These are phyloP conservation scores for Passalora sequoiae DNA, from an alignment of 2,329 filamentous ascomycete genomes.

Conservation along the genomic window DNA sequence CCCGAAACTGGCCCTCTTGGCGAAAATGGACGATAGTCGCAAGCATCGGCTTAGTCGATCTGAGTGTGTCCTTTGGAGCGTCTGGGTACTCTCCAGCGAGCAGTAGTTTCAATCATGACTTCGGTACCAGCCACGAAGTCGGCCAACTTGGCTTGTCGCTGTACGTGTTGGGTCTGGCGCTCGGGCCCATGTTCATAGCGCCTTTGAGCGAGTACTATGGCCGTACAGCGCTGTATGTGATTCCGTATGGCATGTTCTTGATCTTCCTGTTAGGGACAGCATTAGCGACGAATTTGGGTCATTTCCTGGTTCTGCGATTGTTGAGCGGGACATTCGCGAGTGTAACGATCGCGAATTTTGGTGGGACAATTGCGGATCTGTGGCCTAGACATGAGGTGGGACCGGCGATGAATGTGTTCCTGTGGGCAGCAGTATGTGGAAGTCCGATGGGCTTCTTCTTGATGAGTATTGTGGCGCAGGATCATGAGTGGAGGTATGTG, in stretches of 20 bases:
- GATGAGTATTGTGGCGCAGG: conserved; percentile 43
- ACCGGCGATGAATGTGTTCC: conserved; percentile 40
- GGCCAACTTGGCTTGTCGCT: conserved; percentile 44
- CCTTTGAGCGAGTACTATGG: conserved; percentile 45
- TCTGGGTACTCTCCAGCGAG: conserved; percentile 45
- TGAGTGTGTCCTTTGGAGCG: conserved; percentile 36
- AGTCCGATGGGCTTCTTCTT: conserved; percentile 45
- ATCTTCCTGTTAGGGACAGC: conserved; percentile 42
- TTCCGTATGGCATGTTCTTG: conserved; percentile 41
- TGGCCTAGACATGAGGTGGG: conserved; percentile 43
- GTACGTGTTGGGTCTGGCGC: conserved; percentile 45
- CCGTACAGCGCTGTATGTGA: conserved; percentile 40
- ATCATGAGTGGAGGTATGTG: conserved; percentile 41
- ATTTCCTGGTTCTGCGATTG: conserved; percentile 42
- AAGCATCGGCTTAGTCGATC: conserved; percentile 35
- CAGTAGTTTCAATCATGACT: conserved; percentile 40
- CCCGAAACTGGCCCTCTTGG: conserved; percentile 42
- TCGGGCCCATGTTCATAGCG: conserved; percentile 44
- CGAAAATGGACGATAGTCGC: conserved; percentile 46
- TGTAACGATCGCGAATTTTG: conserved; percentile 47
- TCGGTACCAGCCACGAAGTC: conserved; percentile 38
- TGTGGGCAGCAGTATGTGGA: conserved; percentile 46
- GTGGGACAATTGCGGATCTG: conserved; percentile 49
- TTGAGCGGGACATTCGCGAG: conserved; percentile 45
- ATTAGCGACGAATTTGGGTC: conserved; percentile 36